Percentiles rank a stretch among this genome's conserved stretches.
phyloP scores from a whole-genome alignment of 2,329 filamentous ascomycete genomes.

The Sclerotinia minor region DNA sequence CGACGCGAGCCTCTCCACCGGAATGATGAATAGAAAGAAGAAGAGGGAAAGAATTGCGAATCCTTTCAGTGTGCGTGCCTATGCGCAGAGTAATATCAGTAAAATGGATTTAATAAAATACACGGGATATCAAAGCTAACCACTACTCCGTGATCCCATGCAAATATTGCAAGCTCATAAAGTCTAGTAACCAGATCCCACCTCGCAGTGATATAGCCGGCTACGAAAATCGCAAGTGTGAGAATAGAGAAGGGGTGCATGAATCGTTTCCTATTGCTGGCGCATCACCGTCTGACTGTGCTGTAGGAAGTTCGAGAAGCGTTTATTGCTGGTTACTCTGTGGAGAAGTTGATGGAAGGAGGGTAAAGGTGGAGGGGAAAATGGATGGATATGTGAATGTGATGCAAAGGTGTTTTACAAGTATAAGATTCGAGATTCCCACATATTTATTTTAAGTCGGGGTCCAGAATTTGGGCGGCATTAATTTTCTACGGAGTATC shows the following conservation, averaged over 20 bases:
- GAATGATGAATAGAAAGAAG: constrained; percentile 82
- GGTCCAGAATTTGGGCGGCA: constrained; percentile 21
- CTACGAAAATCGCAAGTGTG: constrained; percentile 97
- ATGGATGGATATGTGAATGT: not conserved
- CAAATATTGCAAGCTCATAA: constrained; percentile 95
- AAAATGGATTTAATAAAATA: not conserved
- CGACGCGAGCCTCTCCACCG: constrained; percentile 78
- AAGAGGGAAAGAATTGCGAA: constrained; percentile 79
- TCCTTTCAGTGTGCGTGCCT: constrained; percentile 84
- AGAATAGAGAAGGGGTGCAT: constrained; percentile 99
- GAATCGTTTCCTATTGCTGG: constrained; percentile 40
- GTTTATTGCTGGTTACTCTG: not conserved
- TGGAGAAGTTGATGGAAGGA: not conserved
- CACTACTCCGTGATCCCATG: constrained; percentile 97
- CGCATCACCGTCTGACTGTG: constrained; percentile 33
- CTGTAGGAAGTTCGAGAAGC: not conserved
- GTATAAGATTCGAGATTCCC: constrained; percentile 16
- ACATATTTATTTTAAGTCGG: constrained; percentile 10
- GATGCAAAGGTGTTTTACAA: constrained; percentile 4
- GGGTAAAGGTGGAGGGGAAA: not conserved
- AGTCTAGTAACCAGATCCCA: constrained; percentile 97
- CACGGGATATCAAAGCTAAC: constrained; percentile 49
- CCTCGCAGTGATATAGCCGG: constrained; percentile 98
- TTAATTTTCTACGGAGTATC: too few relatives aligned
- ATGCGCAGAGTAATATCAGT: constrained; percentile 29